Percentiles rank a stretch among this genome's conserved stretches.
phyloP scores from a whole-genome alignment of 2,329 filamentous ascomycete species.

The Penicillium sp. region DNA sequence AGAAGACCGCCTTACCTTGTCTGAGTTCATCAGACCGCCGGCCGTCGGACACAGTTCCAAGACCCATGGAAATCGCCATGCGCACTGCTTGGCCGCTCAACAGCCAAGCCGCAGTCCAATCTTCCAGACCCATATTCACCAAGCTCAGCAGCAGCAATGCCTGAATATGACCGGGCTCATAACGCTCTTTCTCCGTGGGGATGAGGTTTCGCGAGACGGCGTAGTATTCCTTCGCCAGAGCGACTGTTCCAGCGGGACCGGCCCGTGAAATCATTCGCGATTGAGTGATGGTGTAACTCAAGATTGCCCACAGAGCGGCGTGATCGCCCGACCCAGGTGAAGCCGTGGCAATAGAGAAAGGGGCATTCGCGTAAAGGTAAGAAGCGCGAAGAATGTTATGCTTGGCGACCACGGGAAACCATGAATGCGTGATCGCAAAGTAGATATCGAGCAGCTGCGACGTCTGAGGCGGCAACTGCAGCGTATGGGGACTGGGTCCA shows the following conservation, averaged over 20 bases:
- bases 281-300: slow-evolving; percentile 44
- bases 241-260: slow-evolving; percentile 18
- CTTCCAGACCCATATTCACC: slow-evolving; percentile 50
- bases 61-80: slow-evolving; percentile 44
- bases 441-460: slow-evolving; percentile 58
- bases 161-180: slow-evolving; percentile 46
- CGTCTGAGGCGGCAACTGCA: slow-evolving; percentile 50
- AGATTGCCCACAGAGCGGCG: slow-evolving; percentile 46
- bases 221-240: slow-evolving; percentile 39
- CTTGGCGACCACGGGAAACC: slow-evolving; percentile 61
- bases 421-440: slow-evolving; percentile 58
- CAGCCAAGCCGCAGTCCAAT: slow-evolving; percentile 54
- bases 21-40: slow-evolving; percentile 34
- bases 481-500: slow-evolving; percentile 13
- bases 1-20: slow-evolving; percentile 47
- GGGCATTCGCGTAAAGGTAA: slow-evolving; percentile 54
- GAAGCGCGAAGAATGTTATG: slow-evolving; percentile 56
- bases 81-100: slow-evolving; percentile 54
- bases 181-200: slow-evolving; percentile 41
- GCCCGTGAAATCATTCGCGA: slow-evolving; percentile 21
- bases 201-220: slow-evolving; percentile 38
- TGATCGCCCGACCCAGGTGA: slow-evolving; percentile 43
- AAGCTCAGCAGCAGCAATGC: slow-evolving; percentile 49
- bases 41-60: slow-evolving; percentile 29
- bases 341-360: slow-evolving; percentile 32